phyloP scores from a whole-genome alignment of 1,284 basidiomycete species.

The Trichosporon sp. region DNA sequence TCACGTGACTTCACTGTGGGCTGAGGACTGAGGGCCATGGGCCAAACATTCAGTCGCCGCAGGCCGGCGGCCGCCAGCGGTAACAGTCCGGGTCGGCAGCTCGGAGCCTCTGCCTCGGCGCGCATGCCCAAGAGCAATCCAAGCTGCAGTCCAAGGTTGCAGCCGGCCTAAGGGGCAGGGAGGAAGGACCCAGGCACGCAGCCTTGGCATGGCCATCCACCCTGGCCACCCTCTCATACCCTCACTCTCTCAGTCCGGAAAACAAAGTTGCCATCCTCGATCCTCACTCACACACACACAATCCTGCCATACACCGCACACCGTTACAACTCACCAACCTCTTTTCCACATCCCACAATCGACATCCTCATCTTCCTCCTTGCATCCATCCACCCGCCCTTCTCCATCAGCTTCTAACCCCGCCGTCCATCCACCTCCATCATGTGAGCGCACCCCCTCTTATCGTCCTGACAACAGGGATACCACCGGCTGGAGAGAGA shows the following conservation, averaged over 20 bases:
- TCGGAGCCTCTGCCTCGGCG: too few relatives aligned
- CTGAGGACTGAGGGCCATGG: neutral
- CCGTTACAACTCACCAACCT: too few relatives aligned
- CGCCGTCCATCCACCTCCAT: neutral
- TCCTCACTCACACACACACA: neutral
- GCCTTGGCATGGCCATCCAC: neutral
- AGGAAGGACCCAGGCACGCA: neutral
- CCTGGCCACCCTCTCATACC: too few relatives aligned
- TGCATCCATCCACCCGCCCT: neutral
- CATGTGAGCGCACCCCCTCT: neutral
- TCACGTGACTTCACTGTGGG: neutral
- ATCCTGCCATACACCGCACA: too few relatives aligned
- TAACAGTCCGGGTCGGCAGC: too few relatives aligned
- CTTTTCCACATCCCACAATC: neutral
- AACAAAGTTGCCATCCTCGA: neutral
- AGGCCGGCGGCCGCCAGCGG: neutral
- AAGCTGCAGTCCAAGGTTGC: neutral
- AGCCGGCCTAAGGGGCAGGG: neutral
- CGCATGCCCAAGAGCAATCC: neutral
- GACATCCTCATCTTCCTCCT: too few relatives aligned
- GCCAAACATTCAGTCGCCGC: neutral
- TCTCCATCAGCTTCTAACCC: neutral
- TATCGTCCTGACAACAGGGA: conserved; percentile 38
- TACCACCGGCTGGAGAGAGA: conserved; percentile 28
- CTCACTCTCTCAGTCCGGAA: neutral